These are phyloP conservation scores for Acidiella bohemica DNA, from an alignment of 495 filamentous ascomycete genomes.

Conservation along the genomic window DNA sequence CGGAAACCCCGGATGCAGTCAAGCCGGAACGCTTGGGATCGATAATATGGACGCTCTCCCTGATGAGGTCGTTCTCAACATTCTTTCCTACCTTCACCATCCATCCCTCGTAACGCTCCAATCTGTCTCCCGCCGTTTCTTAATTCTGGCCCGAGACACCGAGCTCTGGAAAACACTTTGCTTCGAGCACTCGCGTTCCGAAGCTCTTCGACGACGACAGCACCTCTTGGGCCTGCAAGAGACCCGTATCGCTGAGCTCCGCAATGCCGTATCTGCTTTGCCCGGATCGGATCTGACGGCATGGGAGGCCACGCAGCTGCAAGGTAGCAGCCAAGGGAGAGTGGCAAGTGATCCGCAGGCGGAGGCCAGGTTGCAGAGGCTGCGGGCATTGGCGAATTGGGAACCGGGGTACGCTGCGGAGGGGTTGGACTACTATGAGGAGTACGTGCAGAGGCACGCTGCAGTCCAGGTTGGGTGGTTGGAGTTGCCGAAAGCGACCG, in stretches of 20 bases:
- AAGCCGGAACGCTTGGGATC: too few relatives aligned
- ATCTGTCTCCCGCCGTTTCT: constrained; percentile 52
- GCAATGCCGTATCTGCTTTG: constrained; percentile 24
- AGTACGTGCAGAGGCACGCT: constrained; percentile 73
- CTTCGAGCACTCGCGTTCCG: constrained; percentile 51
- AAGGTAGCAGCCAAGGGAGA: constrained; percentile 12
- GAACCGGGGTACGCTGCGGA: constrained; percentile 61
- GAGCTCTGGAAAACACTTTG: constrained; percentile 62
- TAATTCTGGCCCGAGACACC: constrained; percentile 59
- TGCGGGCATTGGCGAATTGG: constrained; percentile 59
- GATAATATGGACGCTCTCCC: constrained; percentile 55
- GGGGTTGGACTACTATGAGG: constrained; percentile 66
- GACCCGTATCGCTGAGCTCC: constrained; percentile 21
- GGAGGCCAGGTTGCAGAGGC: constrained; percentile 31
- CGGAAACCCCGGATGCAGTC: too few relatives aligned
- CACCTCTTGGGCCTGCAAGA: constrained; percentile 27
- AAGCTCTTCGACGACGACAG: constrained; percentile 35
- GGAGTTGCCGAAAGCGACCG: constrained; percentile 38
- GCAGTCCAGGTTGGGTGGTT: constrained; percentile 65
- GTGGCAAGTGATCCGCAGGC: constrained; percentile 16
- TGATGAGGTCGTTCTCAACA: constrained; percentile 64
- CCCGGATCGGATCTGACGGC: constrained; percentile 14
- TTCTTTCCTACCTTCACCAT: constrained; percentile 60
- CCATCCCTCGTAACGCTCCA: constrained; percentile 57
- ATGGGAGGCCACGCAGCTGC: constrained; percentile 9